Base-by-base conservation (phyloP, 192 early-diverging fungal species). In the Coemansia erecta region DNA sequence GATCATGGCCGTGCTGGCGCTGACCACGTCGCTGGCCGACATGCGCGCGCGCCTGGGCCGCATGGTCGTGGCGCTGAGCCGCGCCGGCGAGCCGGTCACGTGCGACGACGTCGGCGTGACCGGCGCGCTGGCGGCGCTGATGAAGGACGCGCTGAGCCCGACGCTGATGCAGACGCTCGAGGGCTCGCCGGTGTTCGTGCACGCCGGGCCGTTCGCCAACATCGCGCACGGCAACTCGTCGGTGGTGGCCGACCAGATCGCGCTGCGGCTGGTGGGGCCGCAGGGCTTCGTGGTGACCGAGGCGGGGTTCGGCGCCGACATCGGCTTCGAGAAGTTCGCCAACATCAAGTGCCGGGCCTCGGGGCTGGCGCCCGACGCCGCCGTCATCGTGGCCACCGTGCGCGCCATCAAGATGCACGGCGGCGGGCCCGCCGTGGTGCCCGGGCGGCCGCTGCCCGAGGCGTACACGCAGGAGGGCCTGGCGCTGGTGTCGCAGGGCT, bases 121-220 rank as follows among this genome's bases (percentile, higher is more conserved):
- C 31, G 97, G 97, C 57, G 97, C 97, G 8, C 81, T 99, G 60
- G 89, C 97, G 1, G 95, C 97, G 35, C 82, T 99, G 53, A 95
- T 99, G 94, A 94, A 92, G 80, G 95, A 99, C 63, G 95, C 97
- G 42, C 93, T 99, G 68, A 98, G 93, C 70, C 97, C 97, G 19
- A 99, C 93, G 57, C 70, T 99, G 76, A 97, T 99, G 97, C 97
- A 99, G 79, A 97, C 97, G 0, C 82, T 99, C n/a, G 97, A 99
- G 76, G 97, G 97, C 22, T 98, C 95, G 9, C 97, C 97, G 2
- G 93, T 98, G 24, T 89, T 99, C 82, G 95, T 99, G 7, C 97
- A 99, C 60, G 97, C 97, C 15, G 97, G 97, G 11, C 97, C 97
- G 2, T 99, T 99, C 68, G 97, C 97, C 74, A 99, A 99, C 82